Base-by-base conservation (phyloP, 2,329 filamentous ascomycete species). In the Fusarium nygamai region DNA sequence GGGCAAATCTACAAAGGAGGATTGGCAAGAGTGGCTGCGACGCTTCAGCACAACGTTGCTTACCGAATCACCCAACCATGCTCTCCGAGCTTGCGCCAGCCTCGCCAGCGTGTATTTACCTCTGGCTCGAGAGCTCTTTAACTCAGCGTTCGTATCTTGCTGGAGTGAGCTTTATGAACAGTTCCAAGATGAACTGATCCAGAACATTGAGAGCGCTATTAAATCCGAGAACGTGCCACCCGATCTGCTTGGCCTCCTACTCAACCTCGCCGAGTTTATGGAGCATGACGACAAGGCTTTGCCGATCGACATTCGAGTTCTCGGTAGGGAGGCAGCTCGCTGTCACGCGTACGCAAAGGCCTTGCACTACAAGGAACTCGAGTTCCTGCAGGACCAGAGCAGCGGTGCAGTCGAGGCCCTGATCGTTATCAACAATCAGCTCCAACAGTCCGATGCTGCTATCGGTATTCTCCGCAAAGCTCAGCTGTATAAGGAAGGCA, bases 231-330 rank as follows among this genome's bases (percentile, higher is more conserved):
- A 98, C 77, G 97, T 99, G 19, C 96, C 96, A 1, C 96, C 97
- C 0, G 97, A 99, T 82, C 92, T 99, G 74, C 87, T 99, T 14
- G 96, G 98, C 69, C 92, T 98, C 57, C 87, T 99, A 34, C 90
- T 99, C 56, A 99, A 99, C 79, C 88, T 99, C 58, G 96, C 96
- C 29, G 96, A 99, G 81, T 99, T 99, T 82, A 99, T 99, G 96
- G 96, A 99, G 81, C 96, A 99, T 80, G 97, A 99, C 78, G 96
- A 99, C 82, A 99, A 99, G 83, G 96, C 97, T 20, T 86, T 99
- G 60, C 96, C 96, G 4, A 99, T 99, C 72, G 97, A 99, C 80
- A 98, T 99, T 73, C 89, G 96, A 56, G 95, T 96, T 16, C 88
- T 99, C 17, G 97, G 97, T 38, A 93, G 96, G 80, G 97, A 98